A percentile compares a stretch with the other conserved stretches of the same genome.
These are phyloP conservation scores for Neurospora hispaniola DNA, from an alignment of 495 filamentous ascomycete species.

Conservation along the genomic window DNA sequence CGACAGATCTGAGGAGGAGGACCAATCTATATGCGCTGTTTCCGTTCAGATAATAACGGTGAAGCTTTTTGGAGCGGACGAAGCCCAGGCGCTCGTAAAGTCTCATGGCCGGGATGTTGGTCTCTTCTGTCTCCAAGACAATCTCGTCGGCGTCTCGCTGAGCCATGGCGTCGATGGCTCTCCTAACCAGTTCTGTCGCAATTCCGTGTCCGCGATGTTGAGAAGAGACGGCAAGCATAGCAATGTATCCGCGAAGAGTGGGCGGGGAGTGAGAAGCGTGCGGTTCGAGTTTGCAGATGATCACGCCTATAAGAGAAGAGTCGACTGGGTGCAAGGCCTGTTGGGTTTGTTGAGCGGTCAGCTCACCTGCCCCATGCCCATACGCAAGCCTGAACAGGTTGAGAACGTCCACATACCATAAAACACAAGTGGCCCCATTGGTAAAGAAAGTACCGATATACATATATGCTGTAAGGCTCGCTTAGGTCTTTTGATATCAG, in stretches of 20 bases:
- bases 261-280: conserved; percentile 61
- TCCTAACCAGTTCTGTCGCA: conserved; percentile 76
- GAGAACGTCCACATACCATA: conserved; percentile 45
- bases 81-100: conserved; percentile 93
- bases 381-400: background rate
- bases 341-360: background rate
- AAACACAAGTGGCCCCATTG: conserved; percentile 97
- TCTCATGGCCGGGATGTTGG: conserved; percentile 82
- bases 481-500: conserved; percentile 95
- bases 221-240: conserved; percentile 86
- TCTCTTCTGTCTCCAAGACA: conserved; percentile 93
- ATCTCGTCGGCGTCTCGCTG: conserved; percentile 81
- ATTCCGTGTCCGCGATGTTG: conserved; percentile 77
- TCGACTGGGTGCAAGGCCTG: conserved; percentile 55
- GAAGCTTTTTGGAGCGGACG: conserved; percentile 80
- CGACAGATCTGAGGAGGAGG: conserved; percentile 58
- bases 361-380: conserved; percentile 1
- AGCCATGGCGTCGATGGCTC: conserved; percentile 89
- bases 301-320: conserved; percentile 61
- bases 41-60: conserved; percentile 94
- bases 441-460: conserved; percentile 96
- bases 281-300: conserved; percentile 91
- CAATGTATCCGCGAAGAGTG: conserved; percentile 88
- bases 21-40: conserved; percentile 88
- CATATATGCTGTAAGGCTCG: conserved; percentile 98